Evolutionary conservation across 2,329 filamentous ascomycete genomes (phyloP), one percentile per base, ranked within the genome.

Genomic region (Exophiala alcalophila): DNA sequence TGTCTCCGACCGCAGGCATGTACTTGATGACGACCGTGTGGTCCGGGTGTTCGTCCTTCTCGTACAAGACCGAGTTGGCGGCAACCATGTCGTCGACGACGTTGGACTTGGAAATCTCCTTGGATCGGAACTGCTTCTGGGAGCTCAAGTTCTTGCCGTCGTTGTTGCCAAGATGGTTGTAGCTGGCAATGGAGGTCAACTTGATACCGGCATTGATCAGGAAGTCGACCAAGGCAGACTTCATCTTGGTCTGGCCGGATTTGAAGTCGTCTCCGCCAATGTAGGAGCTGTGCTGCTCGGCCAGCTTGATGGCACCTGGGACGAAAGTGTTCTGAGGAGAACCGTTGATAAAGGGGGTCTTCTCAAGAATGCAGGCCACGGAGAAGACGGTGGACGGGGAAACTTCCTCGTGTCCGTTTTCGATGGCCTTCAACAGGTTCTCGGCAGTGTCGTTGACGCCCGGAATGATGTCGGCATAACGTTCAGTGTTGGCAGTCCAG

Each of bases 11-110:
- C 52, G 90, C 88, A 24, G 92, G 92, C 90, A 98, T 95, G 76
- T 98, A 98, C 80, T 98, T 98, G 81, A 98, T 98, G 58, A 98
- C 92, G 47, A 98, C 92, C 47, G 87, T 94, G 74, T 98, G 92
- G 65, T 98, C 90, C 2, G 92, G 92, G 68, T 97, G 90, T 73
- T 98, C 92, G 57, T 83, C 89, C 60, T 86, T 74, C 69, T 84
- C 81, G 76, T 98, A 98, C 43, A 98, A 77, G 35, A 97, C 82
- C 36, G 71, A 74, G 74, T 98, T 98, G 61, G 92, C 91, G 61
- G 88, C 90, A 48, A 98, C 92, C 92, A 98, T 98, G 74, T 98
- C 92, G 65, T 98, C 92, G 42, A 98, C 92, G 9, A 98, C 92
- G 65, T 96, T 98, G 60, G 88, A 94, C 78, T 98, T 98, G 71